phyloP scores from a whole-genome alignment of 1,139 yeast species.

The Hyphopichia buzzinii region DNA sequence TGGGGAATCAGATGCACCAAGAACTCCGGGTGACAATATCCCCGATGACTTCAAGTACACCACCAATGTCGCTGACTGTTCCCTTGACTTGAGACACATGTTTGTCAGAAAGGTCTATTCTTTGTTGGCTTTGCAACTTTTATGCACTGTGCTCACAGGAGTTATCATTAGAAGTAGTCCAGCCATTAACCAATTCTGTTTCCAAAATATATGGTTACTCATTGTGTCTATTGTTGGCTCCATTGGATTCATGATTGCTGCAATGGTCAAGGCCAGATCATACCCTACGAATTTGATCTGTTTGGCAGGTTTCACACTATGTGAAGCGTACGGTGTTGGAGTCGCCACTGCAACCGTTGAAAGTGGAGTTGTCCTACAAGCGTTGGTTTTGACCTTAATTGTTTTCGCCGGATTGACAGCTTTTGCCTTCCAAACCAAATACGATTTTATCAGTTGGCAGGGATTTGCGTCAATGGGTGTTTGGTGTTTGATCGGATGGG shows the following conservation, averaged over 20 bases:
- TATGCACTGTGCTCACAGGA: slow-evolving; percentile 62
- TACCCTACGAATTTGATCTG: slow-evolving; percentile 61
- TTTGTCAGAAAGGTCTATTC: slow-evolving; percentile 80
- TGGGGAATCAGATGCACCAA: slow-evolving; percentile 15
- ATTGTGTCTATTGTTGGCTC: slow-evolving; percentile 57
- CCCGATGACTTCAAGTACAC: slow-evolving; percentile 87
- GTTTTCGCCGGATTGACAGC: slow-evolving; percentile 73
- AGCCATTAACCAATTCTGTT: slow-evolving; percentile 54
- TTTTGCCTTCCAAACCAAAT: slow-evolving; percentile 80
- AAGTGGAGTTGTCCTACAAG: slow-evolving; percentile 65
- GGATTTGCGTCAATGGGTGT: slow-evolving; percentile 60
- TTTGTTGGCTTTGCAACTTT: slow-evolving; percentile 62
- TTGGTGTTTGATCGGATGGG: slow-evolving; percentile 72
- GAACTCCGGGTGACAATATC: slow-evolving; percentile 41
- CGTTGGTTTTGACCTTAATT: slow-evolving; percentile 64
- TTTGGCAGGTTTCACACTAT: slow-evolving; percentile 64
- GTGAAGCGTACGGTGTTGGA: slow-evolving; percentile 75
- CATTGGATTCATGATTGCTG: slow-evolving; percentile 60
- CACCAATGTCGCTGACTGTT: slow-evolving; percentile 75
- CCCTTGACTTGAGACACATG: slow-evolving; percentile 68
- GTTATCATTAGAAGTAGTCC: slow-evolving; percentile 49
- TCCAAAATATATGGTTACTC: slow-evolving; percentile 60
- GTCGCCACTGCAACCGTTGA: slow-evolving; percentile 64
- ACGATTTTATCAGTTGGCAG: slow-evolving; percentile 75
- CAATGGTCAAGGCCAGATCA: slow-evolving; percentile 57